A percentile compares a stretch with the other conserved stretches of the same genome.
Evolutionary conservation across 2,329 filamentous ascomycete species (phyloP).

Genomic region (Stagonosporopsis tanaceti): DNA sequence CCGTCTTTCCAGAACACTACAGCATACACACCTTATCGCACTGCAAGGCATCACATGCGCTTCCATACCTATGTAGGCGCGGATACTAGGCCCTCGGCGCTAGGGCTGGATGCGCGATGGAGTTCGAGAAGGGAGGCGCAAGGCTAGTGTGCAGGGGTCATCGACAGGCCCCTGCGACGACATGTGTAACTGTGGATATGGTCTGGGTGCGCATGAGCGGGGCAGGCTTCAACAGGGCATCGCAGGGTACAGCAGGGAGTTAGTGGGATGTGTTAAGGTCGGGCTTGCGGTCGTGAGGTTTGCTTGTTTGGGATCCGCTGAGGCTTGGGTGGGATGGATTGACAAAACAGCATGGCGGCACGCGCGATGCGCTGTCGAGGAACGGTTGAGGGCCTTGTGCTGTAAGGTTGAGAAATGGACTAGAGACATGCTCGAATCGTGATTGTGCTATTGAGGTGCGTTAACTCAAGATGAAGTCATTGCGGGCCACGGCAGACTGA

Average conservation of each 20-base stretch:
- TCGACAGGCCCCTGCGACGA: not conserved
- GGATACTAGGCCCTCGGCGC: conserved; percentile 6
- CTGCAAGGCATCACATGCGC: conserved; percentile 10
- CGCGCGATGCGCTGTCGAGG: conserved; percentile 10
- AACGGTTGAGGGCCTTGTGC: not conserved
- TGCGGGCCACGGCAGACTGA: not conserved
- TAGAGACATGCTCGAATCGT: not conserved
- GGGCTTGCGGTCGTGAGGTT: conserved; percentile 9
- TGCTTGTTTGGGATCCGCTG: conserved; percentile 13
- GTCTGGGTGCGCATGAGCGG: conserved; percentile 6
- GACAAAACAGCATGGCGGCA: not conserved
- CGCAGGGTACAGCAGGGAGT: conserved; percentile 2
- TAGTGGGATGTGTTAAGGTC: conserved; percentile 5
- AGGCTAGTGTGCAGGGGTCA: conserved; percentile 5
- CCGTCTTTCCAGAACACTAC: conserved; percentile 1
- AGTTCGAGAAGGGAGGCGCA: conserved; percentile 19
- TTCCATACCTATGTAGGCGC: conserved; percentile 13
- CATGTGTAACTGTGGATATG: not conserved
- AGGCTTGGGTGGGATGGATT: not conserved
- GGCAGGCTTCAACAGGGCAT: conserved; percentile 2
- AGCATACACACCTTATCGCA: conserved; percentile 2
- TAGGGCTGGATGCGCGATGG: not conserved
- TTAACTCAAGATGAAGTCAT: conserved; percentile 7
- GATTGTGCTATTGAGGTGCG: not conserved
- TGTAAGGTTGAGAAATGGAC: not conserved